These are phyloP conservation scores for Cornus controversa DNA, from an alignment of 148 eudicot genomes.

Conservation along the genomic window DNA sequence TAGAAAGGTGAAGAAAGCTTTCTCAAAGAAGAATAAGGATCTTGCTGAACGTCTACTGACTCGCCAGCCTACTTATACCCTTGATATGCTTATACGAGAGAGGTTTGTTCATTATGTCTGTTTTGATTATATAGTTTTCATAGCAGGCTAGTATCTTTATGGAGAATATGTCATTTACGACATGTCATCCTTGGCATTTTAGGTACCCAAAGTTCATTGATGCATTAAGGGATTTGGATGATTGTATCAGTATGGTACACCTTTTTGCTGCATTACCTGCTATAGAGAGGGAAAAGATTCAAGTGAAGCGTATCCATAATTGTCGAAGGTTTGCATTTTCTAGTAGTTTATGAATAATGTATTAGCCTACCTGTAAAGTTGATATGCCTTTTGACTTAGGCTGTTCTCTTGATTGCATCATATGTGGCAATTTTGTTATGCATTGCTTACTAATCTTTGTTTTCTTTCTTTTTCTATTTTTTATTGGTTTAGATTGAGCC, in stretches of 20 bases:
- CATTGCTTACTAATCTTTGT: not conserved
- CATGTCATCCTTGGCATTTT: slow-evolving; percentile 10
- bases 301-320: slow-evolving; percentile 70
- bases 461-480: not conserved
- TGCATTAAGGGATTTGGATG: slow-evolving; percentile 90
- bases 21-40: slow-evolving; percentile 68
- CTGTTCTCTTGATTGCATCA: not conserved
- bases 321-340: slow-evolving; percentile 64
- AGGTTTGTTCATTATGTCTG: slow-evolving; percentile 39
- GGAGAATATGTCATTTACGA: not conserved
- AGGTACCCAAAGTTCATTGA: slow-evolving; percentile 94
- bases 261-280: slow-evolving; percentile 94
- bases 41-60: slow-evolving; percentile 67
- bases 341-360: not conserved
- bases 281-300: slow-evolving; percentile 67
- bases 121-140: too few relatives aligned
- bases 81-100: slow-evolving; percentile 72
- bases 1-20: slow-evolving; percentile 73
- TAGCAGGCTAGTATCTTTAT: not conserved
- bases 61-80: slow-evolving; percentile 58
- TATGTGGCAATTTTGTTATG: not conserved
- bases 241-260: slow-evolving; percentile 87
- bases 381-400: not conserved
- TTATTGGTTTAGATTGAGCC: slow-evolving; percentile 63
- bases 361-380: not conserved